These are phyloP conservation scores for Aspergillus bombycis DNA, from an alignment of 2,329 filamentous ascomycete genomes.

Conservation along the genomic window DNA sequence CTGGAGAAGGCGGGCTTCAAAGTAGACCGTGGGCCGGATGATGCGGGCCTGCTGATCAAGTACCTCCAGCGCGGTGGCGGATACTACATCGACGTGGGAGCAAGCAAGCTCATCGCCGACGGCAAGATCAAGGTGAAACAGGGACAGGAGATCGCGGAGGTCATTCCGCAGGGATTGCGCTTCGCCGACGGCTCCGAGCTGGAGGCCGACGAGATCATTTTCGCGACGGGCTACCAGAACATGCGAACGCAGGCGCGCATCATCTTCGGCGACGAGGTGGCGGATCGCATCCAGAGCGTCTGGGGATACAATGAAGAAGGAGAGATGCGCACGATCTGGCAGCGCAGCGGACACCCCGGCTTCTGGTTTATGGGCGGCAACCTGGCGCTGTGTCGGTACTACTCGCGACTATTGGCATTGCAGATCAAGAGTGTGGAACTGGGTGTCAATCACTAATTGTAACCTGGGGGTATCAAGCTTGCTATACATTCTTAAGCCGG, in stretches of 20 bases:
- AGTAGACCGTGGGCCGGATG: constrained; percentile 61
- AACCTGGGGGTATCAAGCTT: not conserved
- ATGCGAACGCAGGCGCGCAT: constrained; percentile 65
- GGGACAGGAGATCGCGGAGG: constrained; percentile 59
- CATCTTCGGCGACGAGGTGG: constrained; percentile 66
- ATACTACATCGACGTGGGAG: constrained; percentile 72
- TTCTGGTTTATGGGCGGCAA: constrained; percentile 73
- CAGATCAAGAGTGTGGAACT: constrained; percentile 53
- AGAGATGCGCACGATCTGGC: constrained; percentile 64
- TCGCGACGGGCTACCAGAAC: constrained; percentile 65
- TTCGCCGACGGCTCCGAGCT: constrained; percentile 63
- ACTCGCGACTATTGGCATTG: constrained; percentile 56
- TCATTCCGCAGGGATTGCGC: constrained; percentile 53
- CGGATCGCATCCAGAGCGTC: constrained; percentile 60
- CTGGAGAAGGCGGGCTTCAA: constrained; percentile 64
- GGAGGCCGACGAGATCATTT: constrained; percentile 66
- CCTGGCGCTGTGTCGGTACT: constrained; percentile 65
- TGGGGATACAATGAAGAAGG: constrained; percentile 64
- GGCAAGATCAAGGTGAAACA: constrained; percentile 69
- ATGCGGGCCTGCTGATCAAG: constrained; percentile 61
- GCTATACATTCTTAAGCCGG: not conserved
- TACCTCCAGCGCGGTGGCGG: constrained; percentile 69
- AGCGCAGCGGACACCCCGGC: constrained; percentile 63
- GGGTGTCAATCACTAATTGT: constrained; percentile 17
- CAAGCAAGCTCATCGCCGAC: constrained; percentile 62